A percentile compares a stretch with the other conserved stretches of the same genome.
phyloP scores from a whole-genome alignment of 257 asterid genomes.

The Craterostigma plantagineum region DNA sequence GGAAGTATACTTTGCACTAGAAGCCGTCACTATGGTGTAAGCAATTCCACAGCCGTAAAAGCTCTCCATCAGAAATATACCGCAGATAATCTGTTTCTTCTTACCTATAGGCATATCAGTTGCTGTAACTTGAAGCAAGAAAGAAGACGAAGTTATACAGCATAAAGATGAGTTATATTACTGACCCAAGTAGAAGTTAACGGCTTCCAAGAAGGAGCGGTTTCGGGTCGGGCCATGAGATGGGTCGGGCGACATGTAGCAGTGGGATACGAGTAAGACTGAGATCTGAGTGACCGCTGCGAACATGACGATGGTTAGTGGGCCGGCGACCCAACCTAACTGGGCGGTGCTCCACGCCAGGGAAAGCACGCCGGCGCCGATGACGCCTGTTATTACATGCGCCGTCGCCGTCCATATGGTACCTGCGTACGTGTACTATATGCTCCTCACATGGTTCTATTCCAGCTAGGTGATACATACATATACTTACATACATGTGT shows the following conservation, averaged over 20 bases:
- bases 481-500: too few species aligned
- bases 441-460: too few species aligned
- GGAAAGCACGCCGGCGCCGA: slow-evolving; percentile 68
- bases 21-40: slow-evolving; percentile 47
- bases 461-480: too few species aligned
- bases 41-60: slow-evolving; percentile 39
- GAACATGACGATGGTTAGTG: slow-evolving; percentile 31
- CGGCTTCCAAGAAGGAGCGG: slow-evolving; percentile 36
- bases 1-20: slow-evolving; percentile 29
- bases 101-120: too few species aligned
- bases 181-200: slow-evolving; percentile 32
- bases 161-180: too few species aligned
- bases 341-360: slow-evolving; percentile 61
- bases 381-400: slow-evolving; percentile 57
- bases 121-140: not conserved
- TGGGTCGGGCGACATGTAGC: slow-evolving; percentile 37
- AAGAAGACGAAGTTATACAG: not conserved
- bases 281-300: slow-evolving; percentile 28
- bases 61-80: slow-evolving; percentile 21
- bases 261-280: slow-evolving; percentile 30
- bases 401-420: slow-evolving; percentile 61
- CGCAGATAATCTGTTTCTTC: slow-evolving; percentile 29
- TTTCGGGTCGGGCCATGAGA: slow-evolving; percentile 23
- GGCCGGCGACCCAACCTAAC: slow-evolving; percentile 76
- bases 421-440: slow-evolving; percentile 17